Conservation (phyloP, 768 basidiomycete species). For the Rhodotorula sphaerocarpa region DNA sequence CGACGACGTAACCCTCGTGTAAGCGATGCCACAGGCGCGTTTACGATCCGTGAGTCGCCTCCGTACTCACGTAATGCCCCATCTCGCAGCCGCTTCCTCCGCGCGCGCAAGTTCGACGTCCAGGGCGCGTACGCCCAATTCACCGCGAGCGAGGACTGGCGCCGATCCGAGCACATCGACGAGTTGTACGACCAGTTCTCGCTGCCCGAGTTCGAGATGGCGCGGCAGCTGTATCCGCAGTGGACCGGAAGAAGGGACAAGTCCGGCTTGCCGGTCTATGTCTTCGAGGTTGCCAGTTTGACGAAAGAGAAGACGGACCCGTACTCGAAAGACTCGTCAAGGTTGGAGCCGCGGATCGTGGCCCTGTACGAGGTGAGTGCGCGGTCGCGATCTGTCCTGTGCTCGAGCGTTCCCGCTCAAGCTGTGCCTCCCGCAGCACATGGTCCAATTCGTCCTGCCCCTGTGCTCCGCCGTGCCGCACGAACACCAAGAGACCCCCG, state of each 20-base stretch:
- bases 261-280: slow-evolving; percentile 64
- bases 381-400: background rate
- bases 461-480: slow-evolving; percentile 59
- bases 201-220: slow-evolving; percentile 54
- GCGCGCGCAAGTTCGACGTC: slow-evolving; percentile 64
- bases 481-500: slow-evolving; percentile 19
- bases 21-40: slow-evolving; percentile 36
- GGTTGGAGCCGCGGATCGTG: slow-evolving; percentile 64
- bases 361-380: slow-evolving; percentile 40
- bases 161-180: slow-evolving; percentile 55
- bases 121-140: slow-evolving; percentile 64
- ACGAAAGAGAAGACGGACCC: slow-evolving; percentile 52
- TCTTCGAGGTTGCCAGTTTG: slow-evolving; percentile 64
- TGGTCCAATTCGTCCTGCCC: slow-evolving; percentile 58
- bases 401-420: background rate
- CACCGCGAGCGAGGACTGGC: slow-evolving; percentile 60
- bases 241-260: slow-evolving; percentile 71
- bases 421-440: slow-evolving; percentile 54
- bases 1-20: slow-evolving; percentile 64
- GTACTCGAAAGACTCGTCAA: slow-evolving; percentile 52
- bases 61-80: too few relatives aligned
- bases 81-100: slow-evolving; percentile 62
- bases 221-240: slow-evolving; percentile 63
- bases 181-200: slow-evolving; percentile 58
- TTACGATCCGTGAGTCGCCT: background rate